phyloP scores from a whole-genome alignment of 768 basidiomycete genomes.

The Suillus variegatus region DNA sequence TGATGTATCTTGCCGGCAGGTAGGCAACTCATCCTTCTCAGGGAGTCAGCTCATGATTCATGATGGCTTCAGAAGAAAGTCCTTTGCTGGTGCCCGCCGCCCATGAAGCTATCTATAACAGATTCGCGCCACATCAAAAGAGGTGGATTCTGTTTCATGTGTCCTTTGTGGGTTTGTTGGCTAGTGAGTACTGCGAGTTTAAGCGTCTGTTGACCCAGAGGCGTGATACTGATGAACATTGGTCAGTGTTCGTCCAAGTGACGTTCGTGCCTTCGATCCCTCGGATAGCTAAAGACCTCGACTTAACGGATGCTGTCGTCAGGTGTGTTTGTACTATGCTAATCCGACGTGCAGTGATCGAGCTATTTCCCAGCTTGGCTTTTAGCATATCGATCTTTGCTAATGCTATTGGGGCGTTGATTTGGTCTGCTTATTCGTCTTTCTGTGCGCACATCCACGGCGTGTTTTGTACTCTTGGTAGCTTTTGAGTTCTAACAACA shows the following conservation, averaged over 20 bases:
- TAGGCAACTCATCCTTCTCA: too few species aligned
- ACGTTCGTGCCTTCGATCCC: constrained; percentile 78
- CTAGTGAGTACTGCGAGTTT: constrained; percentile 42
- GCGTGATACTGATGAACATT: not conserved
- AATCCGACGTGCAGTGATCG: not conserved
- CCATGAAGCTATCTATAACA: constrained; percentile 48
- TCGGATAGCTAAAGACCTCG: constrained; percentile 65
- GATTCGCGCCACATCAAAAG: constrained; percentile 58
- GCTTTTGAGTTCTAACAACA: not conserved
- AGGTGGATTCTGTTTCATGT: constrained; percentile 56
- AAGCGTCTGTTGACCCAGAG: not conserved
- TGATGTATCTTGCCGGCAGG: too few species aligned
- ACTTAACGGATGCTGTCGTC: constrained; percentile 55
- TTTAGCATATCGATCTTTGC: constrained; percentile 49
- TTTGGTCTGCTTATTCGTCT: constrained; percentile 48
- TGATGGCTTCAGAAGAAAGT: constrained; percentile 31
- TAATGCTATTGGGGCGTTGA: constrained; percentile 42
- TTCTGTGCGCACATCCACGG: constrained; percentile 36
- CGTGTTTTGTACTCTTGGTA: constrained; percentile 8
- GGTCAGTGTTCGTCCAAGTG: constrained; percentile 64
- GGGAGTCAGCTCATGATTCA: not conserved
- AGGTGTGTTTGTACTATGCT: constrained; percentile 38
- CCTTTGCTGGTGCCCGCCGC: constrained; percentile 20
- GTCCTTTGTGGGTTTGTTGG: constrained; percentile 62
- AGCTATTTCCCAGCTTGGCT: constrained; percentile 33